Conservation (phyloP, 495 filamentous ascomycete genomes). For the Jackrogersella minutella region DNA sequence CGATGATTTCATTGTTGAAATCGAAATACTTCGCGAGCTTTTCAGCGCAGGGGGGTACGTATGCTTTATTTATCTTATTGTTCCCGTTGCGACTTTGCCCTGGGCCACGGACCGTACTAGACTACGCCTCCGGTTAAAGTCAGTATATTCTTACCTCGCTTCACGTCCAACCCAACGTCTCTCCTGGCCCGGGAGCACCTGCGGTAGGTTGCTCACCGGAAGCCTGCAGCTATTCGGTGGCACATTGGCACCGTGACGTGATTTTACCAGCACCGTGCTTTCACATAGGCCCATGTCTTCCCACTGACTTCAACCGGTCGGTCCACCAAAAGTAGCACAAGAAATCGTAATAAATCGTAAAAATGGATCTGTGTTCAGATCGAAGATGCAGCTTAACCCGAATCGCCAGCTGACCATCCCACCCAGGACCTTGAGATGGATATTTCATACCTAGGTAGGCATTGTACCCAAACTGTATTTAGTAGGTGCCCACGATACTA, state of each 20-base stretch:
- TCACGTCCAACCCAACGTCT: not conserved
- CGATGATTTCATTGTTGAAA: conserved; percentile 25
- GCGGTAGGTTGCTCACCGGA: conserved; percentile 25
- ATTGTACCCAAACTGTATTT: conserved; percentile 3
- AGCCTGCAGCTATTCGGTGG: conserved; percentile 29
- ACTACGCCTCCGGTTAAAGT: conserved; percentile 36
- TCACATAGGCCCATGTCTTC: conserved; percentile 21
- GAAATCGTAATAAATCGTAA: conserved; percentile 36
- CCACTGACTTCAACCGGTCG: conserved; percentile 22
- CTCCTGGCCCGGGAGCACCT: conserved; percentile 15
- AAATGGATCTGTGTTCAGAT: conserved; percentile 26
- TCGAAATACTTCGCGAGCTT: conserved; percentile 8
- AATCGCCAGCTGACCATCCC: conserved; percentile 25
- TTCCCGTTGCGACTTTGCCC: conserved; percentile 12
- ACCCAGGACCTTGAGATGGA: not conserved
- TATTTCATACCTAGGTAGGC: conserved; percentile 9
- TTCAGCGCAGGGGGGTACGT: conserved; percentile 29
- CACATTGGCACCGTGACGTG: conserved; percentile 23
- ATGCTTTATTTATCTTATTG: conserved; percentile 32
- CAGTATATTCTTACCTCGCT: conserved; percentile 11
- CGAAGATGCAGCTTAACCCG: conserved; percentile 20
- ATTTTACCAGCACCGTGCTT: conserved; percentile 30
- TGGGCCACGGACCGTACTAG: conserved; percentile 8
- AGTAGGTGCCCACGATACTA: not conserved
- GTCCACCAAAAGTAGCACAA: conserved; percentile 23